These are phyloP conservation scores for Chaetomidium leptoderma DNA, from an alignment of 495 filamentous ascomycete species.

Conservation along the genomic window DNA sequence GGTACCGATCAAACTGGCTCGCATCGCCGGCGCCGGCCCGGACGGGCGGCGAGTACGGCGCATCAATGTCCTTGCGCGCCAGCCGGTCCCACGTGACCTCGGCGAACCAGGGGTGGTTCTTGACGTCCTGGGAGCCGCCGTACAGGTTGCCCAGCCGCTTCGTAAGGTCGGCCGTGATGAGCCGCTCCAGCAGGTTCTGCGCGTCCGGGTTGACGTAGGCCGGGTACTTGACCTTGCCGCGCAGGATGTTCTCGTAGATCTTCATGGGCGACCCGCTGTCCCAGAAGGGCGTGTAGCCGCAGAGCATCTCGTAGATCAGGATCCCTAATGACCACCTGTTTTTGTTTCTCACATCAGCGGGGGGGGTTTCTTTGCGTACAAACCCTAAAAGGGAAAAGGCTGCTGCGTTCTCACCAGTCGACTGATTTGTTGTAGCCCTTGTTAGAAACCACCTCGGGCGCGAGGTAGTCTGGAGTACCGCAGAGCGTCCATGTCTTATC, in stretches of 20 bases:
- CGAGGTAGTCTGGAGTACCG: conserved; percentile 97
- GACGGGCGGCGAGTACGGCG: conserved; percentile 96
- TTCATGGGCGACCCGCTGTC: conserved; percentile 95
- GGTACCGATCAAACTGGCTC: conserved; percentile 96
- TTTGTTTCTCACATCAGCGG: background rate
- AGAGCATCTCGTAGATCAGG: conserved; percentile 98
- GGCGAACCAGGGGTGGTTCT: conserved; percentile 91
- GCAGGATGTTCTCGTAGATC: conserved; percentile 98
- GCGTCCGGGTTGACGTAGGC: conserved; percentile 92
- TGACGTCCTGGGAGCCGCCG: conserved; percentile 88
- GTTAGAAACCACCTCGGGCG: conserved; percentile 91
- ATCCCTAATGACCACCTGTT: conserved; percentile 96
- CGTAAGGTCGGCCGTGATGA: conserved; percentile 92
- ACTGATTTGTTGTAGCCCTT: conserved; percentile 99
- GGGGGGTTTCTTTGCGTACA: no score
- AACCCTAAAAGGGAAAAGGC: no score
- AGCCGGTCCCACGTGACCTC: conserved; percentile 97
- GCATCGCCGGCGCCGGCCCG: conserved; percentile 89
- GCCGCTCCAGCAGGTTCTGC: conserved; percentile 80
- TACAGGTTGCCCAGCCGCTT: conserved; percentile 93
- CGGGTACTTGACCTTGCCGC: conserved; percentile 90
- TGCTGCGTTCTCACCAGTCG: conserved; percentile 68
- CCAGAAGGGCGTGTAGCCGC: conserved; percentile 98
- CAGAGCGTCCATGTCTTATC: conserved; percentile 99
- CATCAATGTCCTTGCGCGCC: conserved; percentile 93